A percentile compares a stretch with the other conserved stretches of the same genome.
Conservation (phyloP, 2,329 filamentous ascomycete species). For the Diaporthe australafricana region DNA sequence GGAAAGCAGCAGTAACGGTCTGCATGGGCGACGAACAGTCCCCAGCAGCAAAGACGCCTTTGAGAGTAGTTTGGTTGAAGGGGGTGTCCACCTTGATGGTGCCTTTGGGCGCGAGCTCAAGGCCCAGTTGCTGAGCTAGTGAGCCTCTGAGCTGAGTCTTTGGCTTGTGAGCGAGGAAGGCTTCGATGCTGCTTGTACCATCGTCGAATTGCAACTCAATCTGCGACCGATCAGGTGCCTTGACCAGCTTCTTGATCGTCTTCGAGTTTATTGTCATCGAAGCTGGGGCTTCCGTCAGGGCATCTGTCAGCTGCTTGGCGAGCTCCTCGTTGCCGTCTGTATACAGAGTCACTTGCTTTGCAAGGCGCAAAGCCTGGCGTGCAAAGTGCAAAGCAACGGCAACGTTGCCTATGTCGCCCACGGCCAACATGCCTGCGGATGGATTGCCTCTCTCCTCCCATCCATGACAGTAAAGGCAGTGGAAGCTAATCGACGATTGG, state of each 20-base stretch:
- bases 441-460: constrained; percentile 64
- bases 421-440: constrained; percentile 53
- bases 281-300: neutral
- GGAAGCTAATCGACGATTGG: too few species aligned
- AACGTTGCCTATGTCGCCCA: neutral
- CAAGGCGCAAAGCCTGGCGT: neutral
- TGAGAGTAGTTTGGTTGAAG: neutral
- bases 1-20: neutral
- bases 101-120: constrained; percentile 1
- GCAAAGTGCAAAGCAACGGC: neutral
- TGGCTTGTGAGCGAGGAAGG: constrained; percentile 27
- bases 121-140: constrained; percentile 17
- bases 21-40: neutral
- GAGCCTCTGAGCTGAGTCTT: neutral
- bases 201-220: neutral
- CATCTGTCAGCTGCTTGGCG: neutral
- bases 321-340: constrained; percentile 2
- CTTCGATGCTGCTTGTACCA: neutral
- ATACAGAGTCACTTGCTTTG: constrained; percentile 10
- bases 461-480: constrained; percentile 71
- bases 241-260: constrained; percentile 1
- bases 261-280: neutral
- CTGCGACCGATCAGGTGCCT: neutral
- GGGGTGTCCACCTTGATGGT: constrained; percentile 7
- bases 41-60: constrained; percentile 21